phyloP scores from a whole-genome alignment of 2,329 filamentous ascomycete genomes.

The Aphanocladium album region DNA sequence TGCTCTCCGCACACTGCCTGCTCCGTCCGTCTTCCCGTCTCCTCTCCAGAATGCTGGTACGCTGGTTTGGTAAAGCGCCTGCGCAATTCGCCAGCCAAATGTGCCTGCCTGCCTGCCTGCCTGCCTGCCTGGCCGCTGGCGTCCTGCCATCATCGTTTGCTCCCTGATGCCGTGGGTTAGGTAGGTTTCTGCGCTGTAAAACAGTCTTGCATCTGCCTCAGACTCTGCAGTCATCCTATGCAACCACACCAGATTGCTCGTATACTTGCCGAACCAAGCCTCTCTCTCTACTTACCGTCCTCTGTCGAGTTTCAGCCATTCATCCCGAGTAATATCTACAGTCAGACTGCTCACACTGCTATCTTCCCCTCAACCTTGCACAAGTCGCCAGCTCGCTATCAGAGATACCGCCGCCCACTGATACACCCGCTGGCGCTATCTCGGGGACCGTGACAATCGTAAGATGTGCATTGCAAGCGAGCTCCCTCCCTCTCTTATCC shows the following conservation, averaged over 20 bases:
- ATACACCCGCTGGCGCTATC: background rate
- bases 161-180: background rate
- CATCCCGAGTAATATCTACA: background rate
- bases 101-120: too few species aligned
- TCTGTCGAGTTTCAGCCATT: background rate
- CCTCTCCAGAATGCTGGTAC: too few species aligned
- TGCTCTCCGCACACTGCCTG: background rate
- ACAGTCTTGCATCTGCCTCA: background rate
- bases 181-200: background rate
- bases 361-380: background rate
- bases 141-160: too few species aligned
- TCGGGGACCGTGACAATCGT: background rate
- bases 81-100: too few species aligned
- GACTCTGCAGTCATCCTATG: background rate
- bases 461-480: background rate
- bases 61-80: too few species aligned
- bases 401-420: background rate
- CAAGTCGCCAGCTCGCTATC: background rate
- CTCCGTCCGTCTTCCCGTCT: too few species aligned
- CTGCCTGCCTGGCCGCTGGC: too few species aligned
- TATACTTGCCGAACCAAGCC: too few species aligned
- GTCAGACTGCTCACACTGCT: background rate
- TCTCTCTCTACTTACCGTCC: too few species aligned
- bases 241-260: too few species aligned
- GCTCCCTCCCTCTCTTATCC: background rate